Evolutionary conservation across 2,329 filamentous ascomycete genomes (phyloP), one percentile per base, ranked within the genome.

Genomic region (Piedraia hortae): DNA sequence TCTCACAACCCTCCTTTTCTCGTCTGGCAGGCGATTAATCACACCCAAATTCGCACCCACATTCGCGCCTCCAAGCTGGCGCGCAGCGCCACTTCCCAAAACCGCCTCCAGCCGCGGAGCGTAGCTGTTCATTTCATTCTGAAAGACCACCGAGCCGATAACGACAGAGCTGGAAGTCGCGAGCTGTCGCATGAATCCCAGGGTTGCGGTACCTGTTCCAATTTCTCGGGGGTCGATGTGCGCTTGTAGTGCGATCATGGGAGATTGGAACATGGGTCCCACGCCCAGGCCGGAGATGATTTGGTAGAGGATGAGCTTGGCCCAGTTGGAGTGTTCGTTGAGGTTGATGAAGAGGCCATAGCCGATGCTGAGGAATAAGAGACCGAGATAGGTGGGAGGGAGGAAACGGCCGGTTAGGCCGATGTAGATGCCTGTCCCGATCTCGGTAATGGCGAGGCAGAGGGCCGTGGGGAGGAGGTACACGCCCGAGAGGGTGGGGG

Each of bases 61-160:
- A 25, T 56, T 52, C 30, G 49, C 45, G 9, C 64, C 63, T 3
- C 58, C 53, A 4, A 73, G 52, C 10, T 48, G 35, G 3, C 39
- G 33, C 1, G 61, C 61, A 1, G 54, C 43, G 2, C 55, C 36
- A 0, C 47, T 43, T 0, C 57, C 57, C 0, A 73, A 50, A 4
- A 54, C 42, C 14, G 44, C 33, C 12, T 46, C 41, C 14, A 72
- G 51, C 5, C 36, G 35, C 4, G 46, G 34, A 13, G 53, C 49
- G 32, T 62, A 56, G 19, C 48, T 50, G 30, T 61, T 46, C 63
- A 77, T 72, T 27, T 56, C 48, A 38, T 78, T 77, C 43, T 75
- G 65, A 46, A 80, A 78, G 16, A 80, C 56, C 19, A 75, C 68
- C 9, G 68, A 64, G 10, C 73, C 73, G 16, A 78, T 51, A 1